Base-by-base conservation (phyloP, 176 grass and related monocot genomes). In the Aegilops bicornis region DNA sequence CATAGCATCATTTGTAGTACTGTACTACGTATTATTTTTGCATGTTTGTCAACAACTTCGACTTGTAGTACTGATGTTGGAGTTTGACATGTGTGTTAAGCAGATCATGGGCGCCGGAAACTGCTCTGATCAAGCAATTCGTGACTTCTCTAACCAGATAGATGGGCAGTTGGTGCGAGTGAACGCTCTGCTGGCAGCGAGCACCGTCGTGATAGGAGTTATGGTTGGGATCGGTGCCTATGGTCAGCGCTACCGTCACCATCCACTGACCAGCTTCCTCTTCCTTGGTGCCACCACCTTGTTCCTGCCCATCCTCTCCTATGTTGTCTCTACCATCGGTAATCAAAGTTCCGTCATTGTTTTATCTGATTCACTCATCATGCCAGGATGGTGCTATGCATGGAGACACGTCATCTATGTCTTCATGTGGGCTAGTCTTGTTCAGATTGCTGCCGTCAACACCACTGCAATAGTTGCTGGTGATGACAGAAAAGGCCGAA, bases 301-400 rank as follows among this genome's bases (percentile, higher is more conserved):
- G 54, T 83, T 83, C 82, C 39, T 83, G 13, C 71, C 83, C 39
- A 24, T 65, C 71, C 16, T 84, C 24, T 76, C 71, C 4, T 76
- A 48, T 10, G 36, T 84, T 8, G 24, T 64, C 19, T 63, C 82
- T 29, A 3, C 12, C 2, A 19, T 69, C 8, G 7, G 15, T 16
- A 17, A 35, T 19, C 14, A 69, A 64, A 3, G 4, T 48, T 0
- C 1, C 2, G 13, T 48, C 45, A 3, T 3, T 48, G 13, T 48
- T 48, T 48, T 15, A 4, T 48, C 13, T 15, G 45, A 15, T 48
- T 0, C 3, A 48, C 12, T 14, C 11, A 48, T 48, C 2, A 47
- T 43, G 2, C 0, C 32, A 33, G 32, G 3, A 3, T 33, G 32
- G 32, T 33, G 32, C 4, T 0, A 33, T 0, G 4, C 32, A 33